Base-by-base conservation (phyloP, 495 filamentous ascomycete species). In the Copromyces sp. region DNA sequence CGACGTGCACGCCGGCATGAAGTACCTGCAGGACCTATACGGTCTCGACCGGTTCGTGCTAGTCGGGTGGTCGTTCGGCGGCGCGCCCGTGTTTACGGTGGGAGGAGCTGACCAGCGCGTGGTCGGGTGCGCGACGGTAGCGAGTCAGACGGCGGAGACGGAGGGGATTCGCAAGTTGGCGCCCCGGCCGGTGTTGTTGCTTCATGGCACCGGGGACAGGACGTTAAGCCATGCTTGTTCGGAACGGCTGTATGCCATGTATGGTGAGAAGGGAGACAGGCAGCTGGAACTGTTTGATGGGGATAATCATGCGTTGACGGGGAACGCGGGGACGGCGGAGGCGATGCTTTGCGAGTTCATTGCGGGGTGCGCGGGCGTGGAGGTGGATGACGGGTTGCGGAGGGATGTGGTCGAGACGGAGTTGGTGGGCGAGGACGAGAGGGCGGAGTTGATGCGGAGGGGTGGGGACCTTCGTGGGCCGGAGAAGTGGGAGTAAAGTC, bases 61-160 rank as follows among this genome's bases (percentile, higher is more conserved):
- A 3, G 78, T 84, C 1, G 84, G 84, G 24, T 86, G 84, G 83
- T 84, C 80, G 12, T 86, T 85, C 68, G 82, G 84, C 29, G 78
- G 82, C 39, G 80, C 82, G 44, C 80, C 80, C 0, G 83, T 81
- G 29, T 83, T 82, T 68, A 78, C 79, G 1, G 78, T 81, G 11
- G 82, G 78, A 11, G 82, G 74, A 0, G 68, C 69, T 0, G 78
- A 85, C 68, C 70, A 74, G n/a, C 76, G 82, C 1, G 78, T 84
- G 1, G 75, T 84, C 9, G 82, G 82, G 8, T 80, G 81, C 20
- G 81, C 82, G 6, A 82, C 80, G 2, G 77, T 83, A 0, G 82
- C 82, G 0, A 82, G 80, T 40, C 80, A 83, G 72, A 79, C 75
- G 11, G 75, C 70, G 4, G 77, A 76, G 40, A 74, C 76, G 38